phyloP scores from a whole-genome alignment of 768 basidiomycete species.

The Epithele typhae region DNA sequence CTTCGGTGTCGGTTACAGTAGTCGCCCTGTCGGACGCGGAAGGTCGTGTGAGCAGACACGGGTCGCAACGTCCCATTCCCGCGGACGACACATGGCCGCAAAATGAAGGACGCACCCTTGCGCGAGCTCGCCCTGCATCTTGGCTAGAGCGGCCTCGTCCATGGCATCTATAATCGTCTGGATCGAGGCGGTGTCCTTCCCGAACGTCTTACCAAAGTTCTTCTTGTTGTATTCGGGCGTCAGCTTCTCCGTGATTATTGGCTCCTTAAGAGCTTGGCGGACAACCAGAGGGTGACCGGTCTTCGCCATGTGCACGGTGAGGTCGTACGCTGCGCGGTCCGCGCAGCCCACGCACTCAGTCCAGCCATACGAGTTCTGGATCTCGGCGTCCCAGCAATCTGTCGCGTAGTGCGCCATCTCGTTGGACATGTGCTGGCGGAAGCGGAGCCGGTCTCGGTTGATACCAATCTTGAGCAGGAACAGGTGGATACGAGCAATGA shows the following conservation, averaged over 20 bases:
- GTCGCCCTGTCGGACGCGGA: conserved; percentile 39
- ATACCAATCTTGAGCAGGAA: conserved; percentile 92
- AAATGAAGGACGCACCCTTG: conserved; percentile 53
- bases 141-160: conserved; percentile 59
- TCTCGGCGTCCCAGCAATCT: conserved; percentile 99
- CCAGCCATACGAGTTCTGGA: conserved; percentile 89
- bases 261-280: conserved; percentile 79
- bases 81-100: no score
- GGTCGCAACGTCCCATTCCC: no score
- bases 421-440: conserved; percentile 97
- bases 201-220: conserved; percentile 82
- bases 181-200: conserved; percentile 69
- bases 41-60: conserved; percentile 14
- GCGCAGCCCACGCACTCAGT: conserved; percentile 99
- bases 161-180: conserved; percentile 62
- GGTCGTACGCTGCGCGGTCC: conserved; percentile 95
- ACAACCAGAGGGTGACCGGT: conserved; percentile 88
- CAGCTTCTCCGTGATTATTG: conserved; percentile 75
- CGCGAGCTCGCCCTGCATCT: conserved; percentile 65
- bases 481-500: conserved; percentile 85
- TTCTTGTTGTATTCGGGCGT: conserved; percentile 86
- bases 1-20: conserved; percentile 53
- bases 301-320: conserved; percentile 80
- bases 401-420: conserved; percentile 99
- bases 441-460: conserved; percentile 75